Evolutionary conservation across 2,329 filamentous ascomycete genomes (phyloP).

Genomic region (Alternaria burnsii): DNA sequence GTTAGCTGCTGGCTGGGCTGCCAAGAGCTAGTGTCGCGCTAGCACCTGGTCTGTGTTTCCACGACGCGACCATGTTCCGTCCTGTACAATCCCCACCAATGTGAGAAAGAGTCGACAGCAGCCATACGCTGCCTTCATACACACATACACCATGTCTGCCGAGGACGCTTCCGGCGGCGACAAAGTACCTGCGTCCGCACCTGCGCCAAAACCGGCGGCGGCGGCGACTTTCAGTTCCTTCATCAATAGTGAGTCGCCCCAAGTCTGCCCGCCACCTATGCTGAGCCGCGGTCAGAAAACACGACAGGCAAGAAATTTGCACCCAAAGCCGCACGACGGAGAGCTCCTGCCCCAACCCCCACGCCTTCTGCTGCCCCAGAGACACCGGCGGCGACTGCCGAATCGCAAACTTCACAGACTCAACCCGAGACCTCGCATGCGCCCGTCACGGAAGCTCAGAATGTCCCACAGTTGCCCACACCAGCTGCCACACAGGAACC

Average conservation of each 20-base stretch:
- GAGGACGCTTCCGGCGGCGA: conserved; percentile 32
- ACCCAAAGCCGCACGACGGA: conserved; percentile 57
- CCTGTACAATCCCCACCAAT: neutral
- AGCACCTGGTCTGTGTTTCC: conserved; percentile 13
- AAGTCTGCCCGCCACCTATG: conserved; percentile 15
- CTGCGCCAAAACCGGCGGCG: conserved; percentile 25
- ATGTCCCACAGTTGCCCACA: conserved; percentile 32
- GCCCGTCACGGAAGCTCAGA: conserved; percentile 20
- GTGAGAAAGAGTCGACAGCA: neutral
- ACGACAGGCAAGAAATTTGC: conserved; percentile 59
- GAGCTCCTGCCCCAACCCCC: conserved; percentile 20
- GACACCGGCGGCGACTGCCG: conserved; percentile 24
- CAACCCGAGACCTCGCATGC: conserved; percentile 15
- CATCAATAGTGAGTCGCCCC: conserved; percentile 40
- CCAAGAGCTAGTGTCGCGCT: conserved; percentile 18
- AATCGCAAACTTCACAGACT: conserved; percentile 18
- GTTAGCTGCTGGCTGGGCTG: conserved; percentile 14
- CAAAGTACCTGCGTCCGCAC: conserved; percentile 20
- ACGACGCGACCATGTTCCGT: conserved; percentile 11
- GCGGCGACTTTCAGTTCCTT: conserved; percentile 40
- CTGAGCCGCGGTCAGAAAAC: conserved; percentile 43
- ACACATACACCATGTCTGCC: conserved; percentile 33
- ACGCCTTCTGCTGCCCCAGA: conserved; percentile 9
- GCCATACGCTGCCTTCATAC: neutral
- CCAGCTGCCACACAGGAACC: conserved; percentile 37